Evolutionary conservation across 208 protist species (phyloP).

Genomic region (Strigomonas culicis): DNA sequence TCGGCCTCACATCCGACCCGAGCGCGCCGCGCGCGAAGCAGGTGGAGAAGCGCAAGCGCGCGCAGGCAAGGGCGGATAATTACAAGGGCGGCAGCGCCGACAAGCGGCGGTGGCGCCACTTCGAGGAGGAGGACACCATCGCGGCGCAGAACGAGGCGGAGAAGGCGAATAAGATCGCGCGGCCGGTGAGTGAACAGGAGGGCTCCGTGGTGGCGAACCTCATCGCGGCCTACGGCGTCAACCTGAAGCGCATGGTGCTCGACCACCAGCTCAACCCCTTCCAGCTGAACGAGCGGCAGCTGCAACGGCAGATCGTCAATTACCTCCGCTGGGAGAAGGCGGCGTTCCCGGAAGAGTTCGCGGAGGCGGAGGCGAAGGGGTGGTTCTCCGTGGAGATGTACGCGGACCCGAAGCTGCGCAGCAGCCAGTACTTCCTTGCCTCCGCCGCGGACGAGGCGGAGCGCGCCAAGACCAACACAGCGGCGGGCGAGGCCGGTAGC

Average conservation of each 20-base stretch:
- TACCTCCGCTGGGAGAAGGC: slow-evolving; percentile 79
- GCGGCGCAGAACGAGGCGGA: slow-evolving; percentile 22
- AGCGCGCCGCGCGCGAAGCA: slow-evolving; percentile 29
- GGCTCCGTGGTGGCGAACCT: slow-evolving; percentile 65
- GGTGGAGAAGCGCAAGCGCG: slow-evolving; percentile 33
- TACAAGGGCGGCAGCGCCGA: background rate
- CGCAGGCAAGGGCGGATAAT: background rate
- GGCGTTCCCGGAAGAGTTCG: slow-evolving; percentile 63
- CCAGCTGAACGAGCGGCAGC: slow-evolving; percentile 80
- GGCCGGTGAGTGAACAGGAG: slow-evolving; percentile 77
- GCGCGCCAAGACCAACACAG: background rate
- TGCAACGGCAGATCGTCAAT: slow-evolving; percentile 81
- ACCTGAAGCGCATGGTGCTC: slow-evolving; percentile 80
- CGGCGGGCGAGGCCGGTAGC: too few relatives aligned
- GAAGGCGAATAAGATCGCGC: slow-evolving; percentile 38
- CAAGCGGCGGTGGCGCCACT: slow-evolving; percentile 13
- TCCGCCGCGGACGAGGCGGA: background rate
- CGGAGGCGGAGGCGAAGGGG: slow-evolving; percentile 66
- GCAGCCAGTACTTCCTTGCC: background rate
- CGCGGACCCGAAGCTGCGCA: slow-evolving; percentile 47
- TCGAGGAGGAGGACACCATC: slow-evolving; percentile 54
- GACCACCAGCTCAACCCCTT: slow-evolving; percentile 81
- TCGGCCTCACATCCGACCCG: slow-evolving; percentile 68
- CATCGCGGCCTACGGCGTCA: slow-evolving; percentile 61
- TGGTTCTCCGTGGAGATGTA: slow-evolving; percentile 71